Percentiles rank a stretch among this genome's conserved stretches.
Conservation (phyloP, 2,329 filamentous ascomycete species). For the Stachybotrys chartarum region DNA sequence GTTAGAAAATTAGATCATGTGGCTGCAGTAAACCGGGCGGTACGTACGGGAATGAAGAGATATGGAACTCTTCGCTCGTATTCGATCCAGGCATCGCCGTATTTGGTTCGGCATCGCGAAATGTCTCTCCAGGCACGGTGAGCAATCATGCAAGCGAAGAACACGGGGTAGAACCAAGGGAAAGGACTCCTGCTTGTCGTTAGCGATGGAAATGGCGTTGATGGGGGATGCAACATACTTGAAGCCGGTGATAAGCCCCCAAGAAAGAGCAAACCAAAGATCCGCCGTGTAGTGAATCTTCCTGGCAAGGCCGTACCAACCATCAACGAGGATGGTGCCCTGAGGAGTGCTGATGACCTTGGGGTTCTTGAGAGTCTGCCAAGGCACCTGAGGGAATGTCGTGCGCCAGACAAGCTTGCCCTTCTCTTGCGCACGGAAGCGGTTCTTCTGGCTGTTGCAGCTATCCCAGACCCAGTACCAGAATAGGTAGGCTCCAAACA, state of each 20-base stretch:
- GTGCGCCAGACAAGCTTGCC: conserved; percentile 64
- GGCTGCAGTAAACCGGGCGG: not conserved
- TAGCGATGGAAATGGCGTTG: conserved; percentile 2
- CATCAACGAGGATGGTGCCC: conserved; percentile 73
- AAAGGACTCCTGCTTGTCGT: conserved; percentile 53
- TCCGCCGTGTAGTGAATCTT: conserved; percentile 50
- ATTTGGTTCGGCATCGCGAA: conserved; percentile 68
- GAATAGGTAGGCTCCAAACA: conserved; percentile 69
- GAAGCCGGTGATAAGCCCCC: conserved; percentile 46
- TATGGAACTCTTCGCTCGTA: conserved; percentile 76
- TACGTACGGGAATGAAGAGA: conserved; percentile 66
- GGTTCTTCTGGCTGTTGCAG: conserved; percentile 88
- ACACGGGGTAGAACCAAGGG: conserved; percentile 85
- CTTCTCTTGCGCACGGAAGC: conserved; percentile 74
- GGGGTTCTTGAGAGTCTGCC: conserved; percentile 76
- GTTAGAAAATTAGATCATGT: conserved; percentile 7
- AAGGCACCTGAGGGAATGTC: conserved; percentile 86
- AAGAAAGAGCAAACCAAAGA: conserved; percentile 39
- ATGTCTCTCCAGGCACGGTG: conserved; percentile 75
- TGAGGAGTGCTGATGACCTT: conserved; percentile 66
- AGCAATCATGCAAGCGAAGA: conserved; percentile 75
- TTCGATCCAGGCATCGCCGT: conserved; percentile 74
- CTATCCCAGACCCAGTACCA: conserved; percentile 93
- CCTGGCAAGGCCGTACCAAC: conserved; percentile 73
- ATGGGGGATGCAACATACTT: conserved; percentile 17